Evolutionary conservation across 1,139 yeast genomes (phyloP).

Genomic region (Yamadazyma diddensiae): DNA sequence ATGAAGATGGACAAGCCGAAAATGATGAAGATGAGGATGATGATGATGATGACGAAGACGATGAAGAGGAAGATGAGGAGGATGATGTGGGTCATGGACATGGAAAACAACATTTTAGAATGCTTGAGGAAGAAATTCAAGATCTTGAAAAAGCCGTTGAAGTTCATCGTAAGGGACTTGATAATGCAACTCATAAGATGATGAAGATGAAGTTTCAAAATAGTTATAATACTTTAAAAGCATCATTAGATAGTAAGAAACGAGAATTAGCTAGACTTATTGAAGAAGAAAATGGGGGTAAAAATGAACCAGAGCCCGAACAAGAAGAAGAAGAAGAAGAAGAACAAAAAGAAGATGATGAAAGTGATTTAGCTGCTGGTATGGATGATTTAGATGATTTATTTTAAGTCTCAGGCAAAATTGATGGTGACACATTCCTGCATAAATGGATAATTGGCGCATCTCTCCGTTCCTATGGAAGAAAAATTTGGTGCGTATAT

Average conservation of each 20-base stretch:
- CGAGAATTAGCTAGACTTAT: constrained; percentile 53
- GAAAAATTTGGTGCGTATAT: constrained; percentile 4
- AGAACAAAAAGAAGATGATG: constrained; percentile 17
- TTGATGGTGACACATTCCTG: constrained; percentile 1
- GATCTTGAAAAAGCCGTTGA: constrained; percentile 81
- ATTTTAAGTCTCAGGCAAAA: constrained; percentile 15
- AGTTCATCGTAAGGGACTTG: constrained; percentile 70
- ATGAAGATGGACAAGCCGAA: constrained; percentile 13
- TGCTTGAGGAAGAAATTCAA: constrained; percentile 78
- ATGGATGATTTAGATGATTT: constrained; percentile 35
- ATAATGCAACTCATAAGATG: constrained; percentile 80
- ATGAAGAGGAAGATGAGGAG: constrained; percentile 27
- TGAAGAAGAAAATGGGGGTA: constrained; percentile 26
- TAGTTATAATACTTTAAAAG: constrained; percentile 73
- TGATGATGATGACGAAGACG: constrained; percentile 28
- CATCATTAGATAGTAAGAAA: constrained; percentile 80
- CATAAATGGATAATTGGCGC: not conserved
- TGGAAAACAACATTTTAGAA: constrained; percentile 65
- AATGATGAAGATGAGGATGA: constrained; percentile 22
- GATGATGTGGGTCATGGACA: constrained; percentile 29
- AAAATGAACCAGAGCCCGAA: constrained; percentile 17
- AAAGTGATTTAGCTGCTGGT: constrained; percentile 27
- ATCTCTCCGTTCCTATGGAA: constrained; percentile 7
- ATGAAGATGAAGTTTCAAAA: constrained; percentile 85
- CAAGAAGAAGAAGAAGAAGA: constrained; percentile 22